Evolutionary conservation across 257 asterid genomes (phyloP), one percentile per base, ranked within the genome.

Genomic region (Nicotiana undulata): DNA sequence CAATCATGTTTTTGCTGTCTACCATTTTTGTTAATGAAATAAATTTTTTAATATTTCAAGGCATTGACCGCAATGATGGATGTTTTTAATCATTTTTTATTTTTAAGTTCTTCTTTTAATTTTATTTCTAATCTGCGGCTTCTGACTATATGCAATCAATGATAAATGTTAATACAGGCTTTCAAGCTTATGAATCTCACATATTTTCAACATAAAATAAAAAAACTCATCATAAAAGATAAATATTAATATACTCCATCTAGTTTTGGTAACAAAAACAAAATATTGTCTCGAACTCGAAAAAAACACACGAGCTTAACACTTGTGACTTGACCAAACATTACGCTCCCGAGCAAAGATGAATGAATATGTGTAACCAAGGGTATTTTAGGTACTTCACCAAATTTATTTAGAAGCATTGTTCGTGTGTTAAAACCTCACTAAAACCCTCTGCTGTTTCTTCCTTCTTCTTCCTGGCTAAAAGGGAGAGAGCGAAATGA

Each of bases 401-500:
- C 2, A 34, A 6, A 66, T 34, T 66, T 9, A 17, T 16, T 32
- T 66, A 6, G 75, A 9, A 9, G 26, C 53, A 65, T 34, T 67
- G 18, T 26, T 16, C 55, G 49, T 40, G 12, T 9, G 12, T 40
- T 78, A 84, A 65, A 88, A 88, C 93, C 90, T 76, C 85, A 12
- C 81, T 55, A 84, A 86, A 85, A 79, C 91, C 88, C 86, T 79
- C 32, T 56, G 40, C 72, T 12, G 40, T 63, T 8, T 9, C 40
- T 75, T 70, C 58, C 6, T 20, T 66, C 49, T 40, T 60, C 58
- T 65, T 29, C 26, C 74, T 40, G 80, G n/a, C n/a, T 40, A 20
- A 76, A 55, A 72, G 63, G 67, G 66, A 64, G 55, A 49, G 61
- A 77, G 55, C 24, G 55, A 79, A 83, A 90, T 90, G 94, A 82